Conservation (phyloP, 441 rosid genomes). For the Manihot esculenta region DNA sequence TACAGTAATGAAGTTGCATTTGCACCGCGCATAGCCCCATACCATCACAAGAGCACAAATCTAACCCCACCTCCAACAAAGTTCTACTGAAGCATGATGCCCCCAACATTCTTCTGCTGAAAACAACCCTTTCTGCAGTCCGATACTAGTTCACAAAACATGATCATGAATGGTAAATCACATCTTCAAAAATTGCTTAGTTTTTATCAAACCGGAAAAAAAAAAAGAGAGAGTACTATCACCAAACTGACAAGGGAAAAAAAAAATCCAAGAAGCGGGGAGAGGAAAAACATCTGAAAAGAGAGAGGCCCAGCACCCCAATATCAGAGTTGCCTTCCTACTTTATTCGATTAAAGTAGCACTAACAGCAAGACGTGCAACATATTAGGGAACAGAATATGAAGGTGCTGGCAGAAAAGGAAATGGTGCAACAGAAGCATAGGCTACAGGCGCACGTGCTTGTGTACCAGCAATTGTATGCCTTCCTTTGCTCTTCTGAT, state of each 20-base stretch:
- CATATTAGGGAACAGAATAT: conserved; percentile 36
- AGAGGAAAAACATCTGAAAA: neutral
- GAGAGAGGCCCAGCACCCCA: neutral
- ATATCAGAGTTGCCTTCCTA: neutral
- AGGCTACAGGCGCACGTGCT: conserved; percentile 70
- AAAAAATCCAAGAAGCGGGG: neutral
- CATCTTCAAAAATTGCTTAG: too few relatives aligned
- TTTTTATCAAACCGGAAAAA: too few relatives aligned
- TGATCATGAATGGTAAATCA: too few relatives aligned
- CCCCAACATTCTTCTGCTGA: too few relatives aligned
- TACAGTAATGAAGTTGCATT: too few relatives aligned
- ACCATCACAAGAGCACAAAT: too few relatives aligned
- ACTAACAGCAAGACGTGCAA: neutral
- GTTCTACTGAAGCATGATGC: too few relatives aligned
- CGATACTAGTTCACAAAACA: too few relatives aligned
- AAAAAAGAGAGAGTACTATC: too few relatives aligned
- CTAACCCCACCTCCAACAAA: too few relatives aligned
- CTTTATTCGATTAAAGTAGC: neutral
- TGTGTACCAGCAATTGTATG: conserved; percentile 13
- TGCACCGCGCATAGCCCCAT: too few relatives aligned
- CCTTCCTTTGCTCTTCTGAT: conserved; percentile 28
- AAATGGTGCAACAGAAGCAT: conserved; percentile 87
- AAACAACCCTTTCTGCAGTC: too few relatives aligned
- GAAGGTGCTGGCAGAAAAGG: conserved; percentile 90
- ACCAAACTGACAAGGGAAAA: neutral